A percentile compares a stretch with the other conserved stretches of the same genome.
phyloP scores from a whole-genome alignment of 1,284 basidiomycete species.

The Trametes pubescens region DNA sequence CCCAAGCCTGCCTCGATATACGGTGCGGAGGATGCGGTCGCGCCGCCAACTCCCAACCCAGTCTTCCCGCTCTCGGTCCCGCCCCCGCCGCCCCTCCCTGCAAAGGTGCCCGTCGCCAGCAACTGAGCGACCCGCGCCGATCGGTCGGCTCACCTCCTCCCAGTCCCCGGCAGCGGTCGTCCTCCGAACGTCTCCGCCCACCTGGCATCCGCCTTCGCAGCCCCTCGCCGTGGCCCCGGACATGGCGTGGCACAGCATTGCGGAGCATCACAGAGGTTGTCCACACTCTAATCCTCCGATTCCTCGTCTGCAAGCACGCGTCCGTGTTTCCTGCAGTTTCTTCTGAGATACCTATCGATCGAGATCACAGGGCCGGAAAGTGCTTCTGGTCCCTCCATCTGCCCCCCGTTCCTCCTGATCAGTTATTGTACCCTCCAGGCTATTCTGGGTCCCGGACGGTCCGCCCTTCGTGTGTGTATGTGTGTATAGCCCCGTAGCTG shows the following conservation, averaged over 20 bases:
- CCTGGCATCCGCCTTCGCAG: neutral
- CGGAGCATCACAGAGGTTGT: slow-evolving; percentile 17
- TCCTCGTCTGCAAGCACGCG: neutral
- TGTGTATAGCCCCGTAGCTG: neutral
- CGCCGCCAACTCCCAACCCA: slow-evolving; percentile 34
- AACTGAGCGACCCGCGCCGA: slow-evolving; percentile 10
- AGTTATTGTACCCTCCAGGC: neutral
- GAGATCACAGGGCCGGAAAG: neutral
- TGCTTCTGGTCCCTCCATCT: slow-evolving; percentile 1
- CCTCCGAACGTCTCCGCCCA: neutral
- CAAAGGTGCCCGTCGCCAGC: slow-evolving; percentile 31
- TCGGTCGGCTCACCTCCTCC: neutral
- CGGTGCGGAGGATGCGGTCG: slow-evolving; percentile 22
- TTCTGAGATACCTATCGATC: neutral
- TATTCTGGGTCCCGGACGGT: slow-evolving; percentile 13
- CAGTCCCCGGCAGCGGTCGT: neutral
- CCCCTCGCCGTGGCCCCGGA: neutral
- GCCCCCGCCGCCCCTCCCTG: slow-evolving; percentile 44
- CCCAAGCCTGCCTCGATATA: neutral
- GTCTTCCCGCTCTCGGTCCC: slow-evolving; percentile 30
- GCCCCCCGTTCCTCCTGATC: neutral
- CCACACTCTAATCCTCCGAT: slow-evolving; percentile 9
- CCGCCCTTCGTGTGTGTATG: neutral
- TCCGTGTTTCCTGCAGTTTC: neutral
- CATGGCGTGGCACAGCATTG: slow-evolving; percentile 11